A percentile compares a stretch with the other conserved stretches of the same genome.
These are phyloP conservation scores for Ogataea paradorogensis DNA, from an alignment of 805 yeast species.

Conservation along the genomic window DNA sequence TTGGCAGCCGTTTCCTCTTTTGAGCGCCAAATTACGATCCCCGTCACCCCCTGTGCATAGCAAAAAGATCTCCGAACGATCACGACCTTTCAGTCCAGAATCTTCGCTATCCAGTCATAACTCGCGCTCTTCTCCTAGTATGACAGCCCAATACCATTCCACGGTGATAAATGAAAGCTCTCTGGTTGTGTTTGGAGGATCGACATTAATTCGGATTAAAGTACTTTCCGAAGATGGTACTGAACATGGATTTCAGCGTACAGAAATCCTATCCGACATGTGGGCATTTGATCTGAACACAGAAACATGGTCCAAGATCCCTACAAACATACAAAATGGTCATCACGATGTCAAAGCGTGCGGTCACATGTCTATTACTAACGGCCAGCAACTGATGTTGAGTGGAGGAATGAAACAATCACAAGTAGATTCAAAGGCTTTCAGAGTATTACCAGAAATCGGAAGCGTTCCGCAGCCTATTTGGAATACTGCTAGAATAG, in stretches of 20 bases:
- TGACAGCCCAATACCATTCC: slow-evolving; percentile 3
- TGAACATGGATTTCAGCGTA: slow-evolving; percentile 17
- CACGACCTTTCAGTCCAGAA: not conserved
- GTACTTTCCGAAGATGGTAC: slow-evolving; percentile 20
- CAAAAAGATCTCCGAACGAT: not conserved
- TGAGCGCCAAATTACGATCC: not conserved
- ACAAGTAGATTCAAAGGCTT: slow-evolving; percentile 8
- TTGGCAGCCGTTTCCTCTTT: slow-evolving; percentile 1
- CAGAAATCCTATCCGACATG: slow-evolving; percentile 42
- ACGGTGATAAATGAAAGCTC: slow-evolving; percentile 18
- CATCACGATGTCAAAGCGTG: slow-evolving; percentile 17
- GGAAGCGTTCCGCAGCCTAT: not conserved
- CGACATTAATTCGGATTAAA: slow-evolving; percentile 26
- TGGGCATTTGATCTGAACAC: slow-evolving; percentile 49
- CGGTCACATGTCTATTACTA: slow-evolving; percentile 25
- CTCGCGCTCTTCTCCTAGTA: slow-evolving; percentile 16
- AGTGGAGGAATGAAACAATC: slow-evolving; percentile 26
- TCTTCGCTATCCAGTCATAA: slow-evolving; percentile 5
- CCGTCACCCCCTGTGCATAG: not conserved
- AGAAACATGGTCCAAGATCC: slow-evolving; percentile 39
- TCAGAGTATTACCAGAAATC: not conserved
- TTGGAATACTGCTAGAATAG: not conserved
- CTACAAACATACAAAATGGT: slow-evolving; percentile 12
- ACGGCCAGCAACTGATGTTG: slow-evolving; percentile 22
- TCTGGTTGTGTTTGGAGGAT: slow-evolving; percentile 33